Evolutionary conservation across 1,284 basidiomycete genomes (phyloP), one percentile per base, ranked within the genome.

Genomic region (Microbotryum saponariae): DNA sequence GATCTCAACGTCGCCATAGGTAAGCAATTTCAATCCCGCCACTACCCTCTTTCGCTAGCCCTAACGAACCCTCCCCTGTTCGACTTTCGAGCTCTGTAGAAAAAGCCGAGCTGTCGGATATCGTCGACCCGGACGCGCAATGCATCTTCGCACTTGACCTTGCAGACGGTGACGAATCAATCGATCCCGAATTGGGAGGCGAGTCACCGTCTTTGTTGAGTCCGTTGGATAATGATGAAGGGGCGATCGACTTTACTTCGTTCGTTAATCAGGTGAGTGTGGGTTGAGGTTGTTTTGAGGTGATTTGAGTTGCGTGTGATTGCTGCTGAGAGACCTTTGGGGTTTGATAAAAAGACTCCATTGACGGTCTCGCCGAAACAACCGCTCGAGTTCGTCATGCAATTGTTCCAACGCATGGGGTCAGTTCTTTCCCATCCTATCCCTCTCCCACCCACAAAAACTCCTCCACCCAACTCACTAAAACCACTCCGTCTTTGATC

Each of bases 381-480:
- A 64, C 91, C 92, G 1, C 79, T 98, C 48, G 94, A 98, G 76
- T 93, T 97, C 60, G 91, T 94, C 14, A 91, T 97, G 86, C 89
- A 96, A 74, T 77, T 97, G 31, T 97, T 97, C 80, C 89, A 92
- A 72, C 83, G 90, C 54, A 88, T 97, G 86, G 93, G 94, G 92
- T 92, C 73, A 68, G 88, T 81, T 9, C n/a, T 59, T 23, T 42
- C 27, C 27, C 27, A 27, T 27, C 23, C 25, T 47, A 7, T 23
- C n/a, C 21, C 6, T 18, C 47, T 14, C 16, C 4, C 44, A 4
- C 27, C 27, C 27, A 51, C 37, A 23, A 31, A 56, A 45, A 56
- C 60, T 52, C 58, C 52, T 63, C 65, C 29, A 54, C 48, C 58
- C 47, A 33, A 27, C 18, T 54, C 62, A 44, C 61, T 49, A 51